These are phyloP conservation scores for Verticillium dahliae DNA, from an alignment of 2,329 filamentous ascomycete species.

Conservation along the genomic window DNA sequence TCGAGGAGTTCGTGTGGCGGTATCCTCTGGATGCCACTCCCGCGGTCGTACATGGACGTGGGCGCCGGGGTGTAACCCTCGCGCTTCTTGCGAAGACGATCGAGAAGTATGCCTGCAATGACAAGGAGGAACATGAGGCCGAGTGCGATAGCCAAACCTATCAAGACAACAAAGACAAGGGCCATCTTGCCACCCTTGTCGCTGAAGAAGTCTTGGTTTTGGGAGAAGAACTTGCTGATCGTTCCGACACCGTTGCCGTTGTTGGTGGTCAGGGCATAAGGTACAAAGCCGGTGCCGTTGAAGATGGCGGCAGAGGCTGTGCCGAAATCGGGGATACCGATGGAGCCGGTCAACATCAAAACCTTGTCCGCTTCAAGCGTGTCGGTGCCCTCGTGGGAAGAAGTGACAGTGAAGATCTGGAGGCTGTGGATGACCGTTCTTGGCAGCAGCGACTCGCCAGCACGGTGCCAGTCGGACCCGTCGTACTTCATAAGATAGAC, in stretches of 20 bases:
- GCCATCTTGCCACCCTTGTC: conserved; percentile 55
- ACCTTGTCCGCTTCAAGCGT: conserved; percentile 62
- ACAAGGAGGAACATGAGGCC: conserved; percentile 73
- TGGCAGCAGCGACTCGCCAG: conserved; percentile 55
- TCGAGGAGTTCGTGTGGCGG: conserved; percentile 55
- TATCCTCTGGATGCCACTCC: conserved; percentile 51
- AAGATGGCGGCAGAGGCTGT: conserved; percentile 81
- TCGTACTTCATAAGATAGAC: conserved; percentile 80
- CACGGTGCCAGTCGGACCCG: conserved; percentile 61
- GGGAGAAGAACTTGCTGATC: conserved; percentile 76
- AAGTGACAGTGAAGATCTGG: conserved; percentile 69
- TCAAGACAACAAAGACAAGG: conserved; percentile 72
- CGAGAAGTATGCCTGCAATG: conserved; percentile 65
- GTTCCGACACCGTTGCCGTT: conserved; percentile 61
- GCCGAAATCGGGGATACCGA: conserved; percentile 70
- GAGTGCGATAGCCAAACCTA: conserved; percentile 72
- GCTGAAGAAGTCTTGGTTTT: conserved; percentile 71
- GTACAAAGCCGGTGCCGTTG: conserved; percentile 71
- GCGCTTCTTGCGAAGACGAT: conserved; percentile 67
- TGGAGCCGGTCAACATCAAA: conserved; percentile 77
- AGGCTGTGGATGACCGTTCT: conserved; percentile 69
- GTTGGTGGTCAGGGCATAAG: conserved; percentile 74
- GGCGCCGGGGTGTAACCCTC: conserved; percentile 78
- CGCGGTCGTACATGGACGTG: conserved; percentile 56
- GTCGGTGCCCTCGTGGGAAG: conserved; percentile 57